phyloP scores from a whole-genome alignment of 176 grass and related monocot genomes.

The Lolium rigidum region DNA sequence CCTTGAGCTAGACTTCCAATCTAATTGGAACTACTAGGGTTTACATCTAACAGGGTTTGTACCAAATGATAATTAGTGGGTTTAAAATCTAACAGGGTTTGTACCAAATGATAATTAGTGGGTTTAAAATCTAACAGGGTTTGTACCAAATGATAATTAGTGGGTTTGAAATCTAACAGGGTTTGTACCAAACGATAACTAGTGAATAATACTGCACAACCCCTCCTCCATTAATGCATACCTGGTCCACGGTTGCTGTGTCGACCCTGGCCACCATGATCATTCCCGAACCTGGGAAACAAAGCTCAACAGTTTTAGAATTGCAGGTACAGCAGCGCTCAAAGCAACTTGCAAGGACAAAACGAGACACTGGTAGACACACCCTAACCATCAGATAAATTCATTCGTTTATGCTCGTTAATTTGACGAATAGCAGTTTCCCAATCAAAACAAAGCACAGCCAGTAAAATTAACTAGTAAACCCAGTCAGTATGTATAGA shows the following conservation, averaged over 20 bases:
- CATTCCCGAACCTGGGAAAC: constrained; percentile 57
- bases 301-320: constrained; percentile 15
- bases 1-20: neutral
- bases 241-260: constrained; percentile 57
- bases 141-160: too few species aligned
- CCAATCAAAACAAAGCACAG: neutral
- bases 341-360: neutral
- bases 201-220: neutral
- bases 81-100: too few species aligned
- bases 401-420: neutral
- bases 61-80: neutral
- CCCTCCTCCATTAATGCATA: constrained; percentile 39
- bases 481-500: constrained; percentile 10
- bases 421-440: neutral
- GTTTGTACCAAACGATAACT: too few species aligned
- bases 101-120: constrained; percentile 11
- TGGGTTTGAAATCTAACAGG: too few species aligned
- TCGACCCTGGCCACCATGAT: constrained; percentile 67
- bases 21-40: neutral
- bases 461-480: neutral
- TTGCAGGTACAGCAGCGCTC: neutral
- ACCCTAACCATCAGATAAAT: constrained; percentile 4
- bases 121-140: too few species aligned
- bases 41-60: neutral
- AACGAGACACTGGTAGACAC: neutral